Evolutionary conservation across 106 monocot species (phyloP), one percentile per base, ranked within the genome.

Genomic region (Phalaenopsis aphrodite): DNA sequence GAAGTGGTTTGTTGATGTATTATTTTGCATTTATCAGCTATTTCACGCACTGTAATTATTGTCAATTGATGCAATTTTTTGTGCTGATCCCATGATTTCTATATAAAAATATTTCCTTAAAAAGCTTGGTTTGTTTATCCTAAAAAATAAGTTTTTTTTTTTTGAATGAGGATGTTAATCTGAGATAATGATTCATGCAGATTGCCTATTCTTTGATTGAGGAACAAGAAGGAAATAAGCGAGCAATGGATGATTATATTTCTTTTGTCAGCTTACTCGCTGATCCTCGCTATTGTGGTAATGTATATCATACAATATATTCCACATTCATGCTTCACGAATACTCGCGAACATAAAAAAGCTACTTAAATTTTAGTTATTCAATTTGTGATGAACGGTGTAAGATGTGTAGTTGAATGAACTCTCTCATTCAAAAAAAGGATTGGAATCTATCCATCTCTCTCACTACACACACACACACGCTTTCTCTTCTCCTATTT

Each of bases 251-350:
- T 82, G 86, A 87, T 49, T 91, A 89, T 76, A 91, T 98, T 79
- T 98, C 97, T 79, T 98, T 98, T 81, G 93, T 95, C 46, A 43
- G 79, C 41, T 91, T 95, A 81, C 91, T 95, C 64, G 93, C 95
- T 77, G 92, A 98, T 87, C 92, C 89, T 85, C 92, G 87, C 17
- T 98, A 92, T 75, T 94, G 92, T 84, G 97, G 97, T 92, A 92
- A 47, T 69, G 11, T 69, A 69, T 69, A 67, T 67, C 36, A 37
- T 67, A 7, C 58, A 30, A 36, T 8, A n/a, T 3, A 3, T 17
- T n/a, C 19, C n/a, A 49, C 58, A 58, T 58, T 3, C n/a, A n/a
- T 58, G 21, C 67, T 24, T 67, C 67, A 30, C 0, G 3, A 10
- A 37, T 12, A 3, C 3, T 5, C 24, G 65, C 24, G 56, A 17